phyloP scores from a whole-genome alignment of 768 basidiomycete species.

The Phaeotremella skinneri region DNA sequence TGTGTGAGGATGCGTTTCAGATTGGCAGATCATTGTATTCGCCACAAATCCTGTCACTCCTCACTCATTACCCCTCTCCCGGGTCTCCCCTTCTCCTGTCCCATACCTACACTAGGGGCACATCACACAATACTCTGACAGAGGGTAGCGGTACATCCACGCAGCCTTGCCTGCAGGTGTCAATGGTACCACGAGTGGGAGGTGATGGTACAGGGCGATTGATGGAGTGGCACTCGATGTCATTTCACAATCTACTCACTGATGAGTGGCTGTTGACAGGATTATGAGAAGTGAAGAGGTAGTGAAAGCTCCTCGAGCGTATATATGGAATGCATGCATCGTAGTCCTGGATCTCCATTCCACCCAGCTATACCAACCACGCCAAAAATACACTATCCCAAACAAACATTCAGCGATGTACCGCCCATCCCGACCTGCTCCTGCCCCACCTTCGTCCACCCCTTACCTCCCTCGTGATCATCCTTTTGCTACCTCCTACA shows the following conservation, averaged over 20 bases:
- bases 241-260: constrained; percentile 4
- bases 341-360: not conserved
- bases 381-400: not conserved
- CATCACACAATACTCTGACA: too few species aligned
- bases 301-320: not conserved
- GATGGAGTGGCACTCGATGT: not conserved
- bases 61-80: too few species aligned
- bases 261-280: not conserved
- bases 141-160: too few species aligned
- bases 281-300: not conserved
- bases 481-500: constrained; percentile 18
- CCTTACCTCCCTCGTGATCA: constrained; percentile 12
- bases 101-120: too few species aligned
- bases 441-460: constrained; percentile 6
- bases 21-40: constrained; percentile 1
- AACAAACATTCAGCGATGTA: constrained; percentile 5
- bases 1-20: not conserved
- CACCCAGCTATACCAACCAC: not conserved
- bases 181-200: too few species aligned
- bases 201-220: too few species aligned
- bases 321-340: not conserved
- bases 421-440: constrained; percentile 13
- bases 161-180: too few species aligned
- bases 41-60: too few species aligned
- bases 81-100: too few species aligned